Evolutionary conservation across 2,329 filamentous ascomycete species (phyloP).

Genomic region (Aspergillus fijiensis): DNA sequence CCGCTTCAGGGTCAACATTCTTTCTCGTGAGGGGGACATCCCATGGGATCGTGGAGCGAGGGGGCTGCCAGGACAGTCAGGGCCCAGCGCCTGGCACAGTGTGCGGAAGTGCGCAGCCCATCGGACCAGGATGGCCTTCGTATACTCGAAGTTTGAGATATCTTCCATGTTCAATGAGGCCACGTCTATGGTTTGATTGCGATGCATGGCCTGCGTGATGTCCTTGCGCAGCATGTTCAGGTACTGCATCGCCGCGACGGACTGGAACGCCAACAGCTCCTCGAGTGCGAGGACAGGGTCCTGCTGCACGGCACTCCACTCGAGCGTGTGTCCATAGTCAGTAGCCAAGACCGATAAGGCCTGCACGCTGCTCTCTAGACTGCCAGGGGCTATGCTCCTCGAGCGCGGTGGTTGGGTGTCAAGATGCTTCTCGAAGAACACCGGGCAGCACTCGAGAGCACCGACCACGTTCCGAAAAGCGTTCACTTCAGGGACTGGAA

Average conservation of each 20-base stretch:
- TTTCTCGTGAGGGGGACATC: background rate
- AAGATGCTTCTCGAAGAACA: too few species aligned
- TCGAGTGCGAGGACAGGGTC: background rate
- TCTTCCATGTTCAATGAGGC: background rate
- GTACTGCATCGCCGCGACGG: background rate
- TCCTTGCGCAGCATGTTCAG: background rate
- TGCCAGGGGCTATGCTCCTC: too few species aligned
- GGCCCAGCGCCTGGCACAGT: background rate
- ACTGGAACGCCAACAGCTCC: background rate
- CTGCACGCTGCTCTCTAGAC: too few species aligned
- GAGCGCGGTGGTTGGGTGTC: too few species aligned
- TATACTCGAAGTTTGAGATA: background rate
- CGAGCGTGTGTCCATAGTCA: too few species aligned
- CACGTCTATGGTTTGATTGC: background rate
- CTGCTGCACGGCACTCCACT: too few species aligned
- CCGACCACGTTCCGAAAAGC: too few species aligned
- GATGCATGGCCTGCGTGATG: background rate
- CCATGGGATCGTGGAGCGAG: background rate
- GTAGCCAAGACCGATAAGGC: too few species aligned
- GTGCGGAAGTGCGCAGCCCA: background rate
- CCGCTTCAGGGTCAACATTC: background rate
- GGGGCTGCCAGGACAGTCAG: background rate
- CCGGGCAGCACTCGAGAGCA: too few species aligned
- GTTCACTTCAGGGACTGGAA: too few species aligned
- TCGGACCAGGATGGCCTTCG: background rate